These are phyloP conservation scores for Diaporthe humulicola DNA, from an alignment of 2,329 filamentous ascomycete species.

Conservation along the genomic window DNA sequence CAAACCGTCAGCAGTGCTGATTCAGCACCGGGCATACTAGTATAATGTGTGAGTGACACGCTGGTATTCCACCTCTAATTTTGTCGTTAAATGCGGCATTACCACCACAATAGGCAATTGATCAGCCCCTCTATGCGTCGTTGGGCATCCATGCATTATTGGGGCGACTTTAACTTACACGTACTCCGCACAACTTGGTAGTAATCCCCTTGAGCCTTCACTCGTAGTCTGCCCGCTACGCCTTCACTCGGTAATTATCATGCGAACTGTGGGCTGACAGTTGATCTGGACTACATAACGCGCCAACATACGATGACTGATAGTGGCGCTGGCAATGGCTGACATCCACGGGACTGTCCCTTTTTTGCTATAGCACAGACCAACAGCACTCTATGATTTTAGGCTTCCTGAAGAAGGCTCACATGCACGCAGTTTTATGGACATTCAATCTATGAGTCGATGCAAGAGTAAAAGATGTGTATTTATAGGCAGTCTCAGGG, in stretches of 20 bases:
- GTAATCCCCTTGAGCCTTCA: background rate
- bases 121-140: background rate
- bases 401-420: no score
- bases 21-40: no score
- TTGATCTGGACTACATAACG: background rate
- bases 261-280: background rate
- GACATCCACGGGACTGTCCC: no score
- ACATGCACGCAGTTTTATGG: no score
- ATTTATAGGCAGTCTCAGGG: no score
- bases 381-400: no score
- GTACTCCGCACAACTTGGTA: background rate
- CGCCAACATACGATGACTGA: no score
- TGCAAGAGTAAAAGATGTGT: no score
- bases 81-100: background rate
- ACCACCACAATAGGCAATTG: background rate
- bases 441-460: no score
- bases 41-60: no score
- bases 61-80: background rate
- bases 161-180: background rate
- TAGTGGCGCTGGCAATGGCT: no score
- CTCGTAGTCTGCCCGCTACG: background rate
- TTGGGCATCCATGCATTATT: background rate
- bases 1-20: background rate
- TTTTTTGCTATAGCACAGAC: no score
- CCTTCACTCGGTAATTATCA: background rate